These are phyloP conservation scores for Yamadazyma sp. DNA, from an alignment of 805 yeast genomes.

Conservation along the genomic window DNA sequence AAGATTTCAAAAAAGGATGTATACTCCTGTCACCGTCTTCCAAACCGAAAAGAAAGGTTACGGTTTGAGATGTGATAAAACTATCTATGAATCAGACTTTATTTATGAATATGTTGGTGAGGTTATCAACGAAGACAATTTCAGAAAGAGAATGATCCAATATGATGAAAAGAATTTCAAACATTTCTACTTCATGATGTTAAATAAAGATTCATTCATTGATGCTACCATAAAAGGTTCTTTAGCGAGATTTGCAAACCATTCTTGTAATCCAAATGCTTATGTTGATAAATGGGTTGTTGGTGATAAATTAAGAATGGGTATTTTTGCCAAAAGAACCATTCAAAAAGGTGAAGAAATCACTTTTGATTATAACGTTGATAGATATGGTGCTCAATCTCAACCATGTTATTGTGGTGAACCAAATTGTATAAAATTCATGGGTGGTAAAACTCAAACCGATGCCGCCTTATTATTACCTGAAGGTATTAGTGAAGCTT, in stretches of 20 bases:
- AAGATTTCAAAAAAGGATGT: slow-evolving; percentile 75
- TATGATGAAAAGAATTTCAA: slow-evolving; percentile 67
- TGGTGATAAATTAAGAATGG: slow-evolving; percentile 86
- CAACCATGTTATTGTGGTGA: slow-evolving; percentile 96
- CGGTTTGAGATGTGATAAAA: slow-evolving; percentile 73
- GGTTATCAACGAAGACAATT: slow-evolving; percentile 78
- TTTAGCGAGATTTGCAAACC: slow-evolving; percentile 89
- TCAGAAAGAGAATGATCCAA: slow-evolving; percentile 66
- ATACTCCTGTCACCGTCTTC: slow-evolving; percentile 77
- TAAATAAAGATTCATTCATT: slow-evolving; percentile 86
- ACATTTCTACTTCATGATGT: slow-evolving; percentile 95
- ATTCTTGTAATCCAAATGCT: slow-evolving; percentile 93
- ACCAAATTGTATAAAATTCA: slow-evolving; percentile 83
- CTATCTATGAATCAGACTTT: slow-evolving; percentile 61
- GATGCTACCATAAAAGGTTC: slow-evolving; percentile 92
- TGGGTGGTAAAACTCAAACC: slow-evolving; percentile 97
- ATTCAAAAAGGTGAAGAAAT: slow-evolving; percentile 82
- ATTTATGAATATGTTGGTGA: slow-evolving; percentile 94
- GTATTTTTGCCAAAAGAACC: slow-evolving; percentile 80
- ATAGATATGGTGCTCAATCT: slow-evolving; percentile 90
- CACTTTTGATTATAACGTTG: slow-evolving; percentile 91
- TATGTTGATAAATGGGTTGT: slow-evolving; percentile 98
- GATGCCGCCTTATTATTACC: slow-evolving; percentile 85
- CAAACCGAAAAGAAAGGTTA: slow-evolving; percentile 83
- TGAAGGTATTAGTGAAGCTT: slow-evolving; percentile 77